Conservation (phyloP, 208 protist species). For the Wallacemonas sp. region DNA sequence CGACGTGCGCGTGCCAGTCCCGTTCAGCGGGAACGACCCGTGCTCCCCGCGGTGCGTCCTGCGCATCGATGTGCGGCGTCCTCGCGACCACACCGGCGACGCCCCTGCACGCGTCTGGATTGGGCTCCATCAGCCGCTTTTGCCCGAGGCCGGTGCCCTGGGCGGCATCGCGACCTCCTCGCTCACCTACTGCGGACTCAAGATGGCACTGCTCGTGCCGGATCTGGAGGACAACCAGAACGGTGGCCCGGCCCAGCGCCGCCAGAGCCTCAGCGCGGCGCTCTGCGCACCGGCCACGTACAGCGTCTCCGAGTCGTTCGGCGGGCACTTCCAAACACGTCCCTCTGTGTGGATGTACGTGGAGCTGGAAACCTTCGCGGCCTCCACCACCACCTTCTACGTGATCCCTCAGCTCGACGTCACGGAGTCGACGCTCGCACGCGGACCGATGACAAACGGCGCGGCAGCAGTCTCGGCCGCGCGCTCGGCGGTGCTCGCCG, state of each 20-base stretch:
- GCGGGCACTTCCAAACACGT: conserved; percentile 40
- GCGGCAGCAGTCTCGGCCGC: background rate
- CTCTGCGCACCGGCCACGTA: conserved; percentile 18
- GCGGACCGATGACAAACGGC: background rate
- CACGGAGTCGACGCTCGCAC: background rate
- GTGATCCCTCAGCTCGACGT: conserved; percentile 51
- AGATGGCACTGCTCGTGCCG: conserved; percentile 39
- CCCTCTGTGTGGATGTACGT: conserved; percentile 77
- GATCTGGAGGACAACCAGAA: background rate
- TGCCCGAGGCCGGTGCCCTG: background rate
- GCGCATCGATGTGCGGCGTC: conserved; percentile 33
- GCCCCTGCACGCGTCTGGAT: conserved; percentile 54
- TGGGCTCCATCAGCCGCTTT: conserved; percentile 54
- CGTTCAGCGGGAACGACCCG: conserved; percentile 26
- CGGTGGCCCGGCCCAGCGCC: background rate
- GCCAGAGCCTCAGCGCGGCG: conserved; percentile 7
- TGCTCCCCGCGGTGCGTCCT: conserved; percentile 38
- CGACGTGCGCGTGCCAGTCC: conserved; percentile 50
- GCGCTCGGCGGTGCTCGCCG: conserved; percentile 29
- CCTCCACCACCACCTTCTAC: conserved; percentile 36
- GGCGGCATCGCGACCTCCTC: background rate
- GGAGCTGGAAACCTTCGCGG: conserved; percentile 37
- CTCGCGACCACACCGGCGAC: background rate
- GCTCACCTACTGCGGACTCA: conserved; percentile 34
- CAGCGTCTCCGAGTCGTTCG: conserved; percentile 58